phyloP scores from a whole-genome alignment of 257 asterid genomes.

The Solanum dulcamara region DNA sequence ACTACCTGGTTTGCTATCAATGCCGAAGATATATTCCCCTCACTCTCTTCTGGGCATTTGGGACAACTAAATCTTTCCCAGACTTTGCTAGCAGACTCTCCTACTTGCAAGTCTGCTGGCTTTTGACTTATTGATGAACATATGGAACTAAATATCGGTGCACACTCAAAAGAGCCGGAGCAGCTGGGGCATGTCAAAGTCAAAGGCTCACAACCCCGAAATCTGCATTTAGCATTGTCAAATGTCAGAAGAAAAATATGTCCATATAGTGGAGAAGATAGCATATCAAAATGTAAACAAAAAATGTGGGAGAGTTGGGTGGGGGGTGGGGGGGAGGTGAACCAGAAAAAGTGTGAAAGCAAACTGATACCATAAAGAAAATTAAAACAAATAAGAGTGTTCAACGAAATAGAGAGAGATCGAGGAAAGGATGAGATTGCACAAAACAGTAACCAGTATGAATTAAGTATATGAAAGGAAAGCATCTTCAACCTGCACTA shows the following conservation, averaged over 20 bases:
- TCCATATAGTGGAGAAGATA: background rate
- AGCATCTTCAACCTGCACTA: background rate
- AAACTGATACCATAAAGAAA: background rate
- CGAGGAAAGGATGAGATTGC: background rate
- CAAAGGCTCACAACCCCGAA: constrained; percentile 74
- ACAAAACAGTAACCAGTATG: background rate
- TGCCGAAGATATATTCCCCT: constrained; percentile 55
- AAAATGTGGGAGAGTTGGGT: background rate
- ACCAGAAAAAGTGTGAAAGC: background rate
- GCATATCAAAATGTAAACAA: background rate
- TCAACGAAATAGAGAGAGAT: background rate
- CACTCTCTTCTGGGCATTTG: constrained; percentile 69
- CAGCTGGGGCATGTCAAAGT: constrained; percentile 83
- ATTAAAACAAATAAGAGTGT: background rate
- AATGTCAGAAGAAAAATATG: background rate
- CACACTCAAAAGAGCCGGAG: constrained; percentile 52
- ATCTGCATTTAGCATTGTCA: constrained; percentile 44
- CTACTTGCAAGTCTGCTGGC: constrained; percentile 30
- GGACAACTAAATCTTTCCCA: constrained; percentile 79
- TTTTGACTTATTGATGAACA: constrained; percentile 40
- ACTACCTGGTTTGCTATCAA: constrained; percentile 78
- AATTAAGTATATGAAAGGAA: background rate
- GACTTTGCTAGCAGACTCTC: constrained; percentile 25
- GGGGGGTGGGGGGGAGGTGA: background rate
- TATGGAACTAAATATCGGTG: constrained; percentile 54